A percentile compares a stretch with the other conserved stretches of the same genome.
Conservation (phyloP, 345 rosid species). For the Hirschfeldia incana region DNA sequence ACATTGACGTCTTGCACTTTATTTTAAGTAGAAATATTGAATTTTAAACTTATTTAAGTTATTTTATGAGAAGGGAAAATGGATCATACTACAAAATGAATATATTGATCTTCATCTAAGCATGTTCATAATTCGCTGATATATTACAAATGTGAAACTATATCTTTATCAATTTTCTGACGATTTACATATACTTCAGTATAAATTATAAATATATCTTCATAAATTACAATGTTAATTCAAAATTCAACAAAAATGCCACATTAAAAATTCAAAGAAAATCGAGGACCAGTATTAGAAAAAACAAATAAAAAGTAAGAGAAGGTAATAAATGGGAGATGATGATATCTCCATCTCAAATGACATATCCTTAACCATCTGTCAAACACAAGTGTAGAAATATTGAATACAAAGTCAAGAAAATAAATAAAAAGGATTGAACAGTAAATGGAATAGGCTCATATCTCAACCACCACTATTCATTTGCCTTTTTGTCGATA, state of each 20-base stretch:
- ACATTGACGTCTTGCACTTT: not conserved
- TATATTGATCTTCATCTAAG: not conserved
- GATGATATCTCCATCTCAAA: slow-evolving; percentile 33
- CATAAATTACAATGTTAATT: not conserved
- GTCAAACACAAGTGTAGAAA: slow-evolving; percentile 12
- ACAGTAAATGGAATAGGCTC: slow-evolving; percentile 32
- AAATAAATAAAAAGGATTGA: not conserved
- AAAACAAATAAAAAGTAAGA: not conserved
- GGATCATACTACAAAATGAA: slow-evolving; percentile 11
- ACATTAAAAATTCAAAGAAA: not conserved
- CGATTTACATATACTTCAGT: not conserved
- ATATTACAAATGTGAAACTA: slow-evolving; percentile 3
- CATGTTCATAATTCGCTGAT: not conserved
- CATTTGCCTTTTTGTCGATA: slow-evolving; percentile 36
- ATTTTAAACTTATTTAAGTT: not conserved
- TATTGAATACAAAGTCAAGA: slow-evolving; percentile 8
- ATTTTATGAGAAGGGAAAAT: not conserved
- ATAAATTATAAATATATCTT: not conserved
- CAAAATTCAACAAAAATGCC: not conserved
- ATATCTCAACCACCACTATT: slow-evolving; percentile 34
- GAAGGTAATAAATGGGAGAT: slow-evolving; percentile 30
- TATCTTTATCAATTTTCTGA: not conserved
- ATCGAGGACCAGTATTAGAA: not conserved
- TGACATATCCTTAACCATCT: slow-evolving; percentile 41
- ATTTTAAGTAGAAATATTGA: not conserved